These are phyloP conservation scores for Penicillium sp. DNA, from an alignment of 2,329 filamentous ascomycete genomes.

Conservation along the genomic window DNA sequence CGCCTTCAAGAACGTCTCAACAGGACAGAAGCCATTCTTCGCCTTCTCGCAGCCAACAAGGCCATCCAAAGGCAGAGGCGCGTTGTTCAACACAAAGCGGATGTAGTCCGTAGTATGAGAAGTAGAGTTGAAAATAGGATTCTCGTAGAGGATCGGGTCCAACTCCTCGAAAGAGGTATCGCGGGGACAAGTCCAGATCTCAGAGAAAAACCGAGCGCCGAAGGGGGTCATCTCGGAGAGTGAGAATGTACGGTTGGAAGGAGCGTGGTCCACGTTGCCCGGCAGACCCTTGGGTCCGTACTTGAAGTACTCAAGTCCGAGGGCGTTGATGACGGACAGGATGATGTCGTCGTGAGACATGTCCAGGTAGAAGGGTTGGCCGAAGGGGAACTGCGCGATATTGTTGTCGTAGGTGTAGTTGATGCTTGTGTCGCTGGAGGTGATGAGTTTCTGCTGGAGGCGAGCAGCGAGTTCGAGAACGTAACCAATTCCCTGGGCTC, in stretches of 20 bases:
- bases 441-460: slow-evolving; percentile 50
- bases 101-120: slow-evolving; percentile 27
- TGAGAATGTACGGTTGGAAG: slow-evolving; percentile 49
- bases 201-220: slow-evolving; percentile 56
- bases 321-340: slow-evolving; percentile 52
- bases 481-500: slow-evolving; percentile 57
- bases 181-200: slow-evolving; percentile 55
- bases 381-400: slow-evolving; percentile 48
- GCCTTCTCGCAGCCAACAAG: slow-evolving; percentile 27
- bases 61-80: slow-evolving; percentile 31
- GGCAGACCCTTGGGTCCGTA: slow-evolving; percentile 31
- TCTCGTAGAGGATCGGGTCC: slow-evolving; percentile 37
- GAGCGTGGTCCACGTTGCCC: slow-evolving; percentile 37
- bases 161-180: slow-evolving; percentile 26
- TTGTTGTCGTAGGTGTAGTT: slow-evolving; percentile 54
- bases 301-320: slow-evolving; percentile 57
- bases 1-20: slow-evolving; percentile 29
- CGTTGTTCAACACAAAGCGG: slow-evolving; percentile 34
- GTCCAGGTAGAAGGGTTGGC: slow-evolving; percentile 54
- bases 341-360: slow-evolving; percentile 58
- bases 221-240: slow-evolving; percentile 58
- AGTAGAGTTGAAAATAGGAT: slow-evolving; percentile 24
- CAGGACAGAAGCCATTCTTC: slow-evolving; percentile 32
- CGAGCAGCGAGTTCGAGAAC: slow-evolving; percentile 55
- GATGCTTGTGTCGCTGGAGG: slow-evolving; percentile 52